phyloP scores from a whole-genome alignment of 2,329 filamentous ascomycete genomes.

The Penicillium sp. region DNA sequence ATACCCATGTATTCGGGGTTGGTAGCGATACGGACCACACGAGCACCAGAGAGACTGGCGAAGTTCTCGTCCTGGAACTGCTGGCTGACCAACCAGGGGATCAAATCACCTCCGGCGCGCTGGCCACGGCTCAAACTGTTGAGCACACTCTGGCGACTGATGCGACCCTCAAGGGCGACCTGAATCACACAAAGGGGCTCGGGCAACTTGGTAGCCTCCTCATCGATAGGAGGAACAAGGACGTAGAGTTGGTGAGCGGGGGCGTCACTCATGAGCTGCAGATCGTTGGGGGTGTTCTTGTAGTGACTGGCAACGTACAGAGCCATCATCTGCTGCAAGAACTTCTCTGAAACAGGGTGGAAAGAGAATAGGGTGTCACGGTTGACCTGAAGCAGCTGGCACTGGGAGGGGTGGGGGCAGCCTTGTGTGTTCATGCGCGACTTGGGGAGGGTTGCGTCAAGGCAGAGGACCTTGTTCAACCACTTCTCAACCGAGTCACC shows the following conservation, averaged over 20 bases:
- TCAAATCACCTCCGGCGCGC: constrained; percentile 86
- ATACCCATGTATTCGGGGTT: constrained; percentile 90
- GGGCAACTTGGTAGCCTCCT: constrained; percentile 75
- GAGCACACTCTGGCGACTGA: constrained; percentile 88
- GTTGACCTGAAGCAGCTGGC: constrained; percentile 91
- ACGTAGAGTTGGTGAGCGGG: constrained; percentile 96
- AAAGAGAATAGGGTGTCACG: constrained; percentile 97
- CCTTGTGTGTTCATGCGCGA: constrained; percentile 72
- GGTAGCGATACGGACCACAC: constrained; percentile 91
- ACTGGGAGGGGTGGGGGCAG: constrained; percentile 86
- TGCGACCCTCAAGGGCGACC: constrained; percentile 89
- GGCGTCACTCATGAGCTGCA: constrained; percentile 98
- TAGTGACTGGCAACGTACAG: constrained; percentile 97
- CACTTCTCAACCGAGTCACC: constrained; percentile 93
- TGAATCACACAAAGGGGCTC: constrained; percentile 95
- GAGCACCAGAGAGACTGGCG: constrained; percentile 85
- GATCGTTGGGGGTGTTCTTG: constrained; percentile 95
- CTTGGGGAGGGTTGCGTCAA: constrained; percentile 86
- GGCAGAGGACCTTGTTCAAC: constrained; percentile 90
- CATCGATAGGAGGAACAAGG: constrained; percentile 80
- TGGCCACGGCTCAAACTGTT: constrained; percentile 87
- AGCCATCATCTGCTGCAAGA: constrained; percentile 97
- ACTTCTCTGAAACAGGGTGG: constrained; percentile 94
- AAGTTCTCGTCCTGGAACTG: constrained; percentile 99
- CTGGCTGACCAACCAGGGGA: constrained; percentile 96